Percentiles rank a stretch among this genome's conserved stretches.
Conservation (phyloP, 495 filamentous ascomycete species). For the Podospora sp. region DNA sequence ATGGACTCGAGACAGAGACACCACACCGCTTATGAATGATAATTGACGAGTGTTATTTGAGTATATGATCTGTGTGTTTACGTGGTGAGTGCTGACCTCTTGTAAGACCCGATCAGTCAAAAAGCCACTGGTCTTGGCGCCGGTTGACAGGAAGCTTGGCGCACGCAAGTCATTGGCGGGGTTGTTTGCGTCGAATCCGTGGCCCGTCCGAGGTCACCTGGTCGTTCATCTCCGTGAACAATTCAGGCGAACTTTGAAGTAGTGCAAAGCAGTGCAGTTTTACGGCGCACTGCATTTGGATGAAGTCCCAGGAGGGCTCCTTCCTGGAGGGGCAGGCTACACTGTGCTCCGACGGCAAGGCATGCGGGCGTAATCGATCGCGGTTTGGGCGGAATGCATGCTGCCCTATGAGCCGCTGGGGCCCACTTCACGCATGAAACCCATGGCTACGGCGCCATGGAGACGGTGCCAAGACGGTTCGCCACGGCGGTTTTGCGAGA, state of each 20-base stretch:
- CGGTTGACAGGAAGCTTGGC: not conserved
- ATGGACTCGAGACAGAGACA: not conserved
- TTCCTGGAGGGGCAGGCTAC: not conserved
- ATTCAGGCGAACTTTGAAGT: not conserved
- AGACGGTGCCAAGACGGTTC: not conserved
- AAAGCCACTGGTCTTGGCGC: not conserved
- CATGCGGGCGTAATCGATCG: not conserved
- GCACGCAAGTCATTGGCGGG: not conserved
- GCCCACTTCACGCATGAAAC: not conserved
- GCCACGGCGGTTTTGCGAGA: not conserved
- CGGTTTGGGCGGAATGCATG: not conserved
- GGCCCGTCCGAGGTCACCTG: not conserved
- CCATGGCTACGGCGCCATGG: not conserved
- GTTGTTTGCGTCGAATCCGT: not conserved
- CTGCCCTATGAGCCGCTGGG: slow-evolving; percentile 7
- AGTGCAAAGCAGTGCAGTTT: not conserved
- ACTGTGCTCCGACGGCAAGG: not conserved
- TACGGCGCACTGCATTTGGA: not conserved
- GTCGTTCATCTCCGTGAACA: not conserved
- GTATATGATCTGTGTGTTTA: not conserved
- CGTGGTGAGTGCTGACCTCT: not conserved
- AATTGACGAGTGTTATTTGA: not conserved
- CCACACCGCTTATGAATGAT: not conserved
- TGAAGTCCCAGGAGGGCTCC: not conserved
- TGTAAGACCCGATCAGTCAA: not conserved